A percentile compares a stretch with the other conserved stretches of the same genome.
phyloP scores from a whole-genome alignment of 2,329 filamentous ascomycete species.

The Fusarium subtropicale region DNA sequence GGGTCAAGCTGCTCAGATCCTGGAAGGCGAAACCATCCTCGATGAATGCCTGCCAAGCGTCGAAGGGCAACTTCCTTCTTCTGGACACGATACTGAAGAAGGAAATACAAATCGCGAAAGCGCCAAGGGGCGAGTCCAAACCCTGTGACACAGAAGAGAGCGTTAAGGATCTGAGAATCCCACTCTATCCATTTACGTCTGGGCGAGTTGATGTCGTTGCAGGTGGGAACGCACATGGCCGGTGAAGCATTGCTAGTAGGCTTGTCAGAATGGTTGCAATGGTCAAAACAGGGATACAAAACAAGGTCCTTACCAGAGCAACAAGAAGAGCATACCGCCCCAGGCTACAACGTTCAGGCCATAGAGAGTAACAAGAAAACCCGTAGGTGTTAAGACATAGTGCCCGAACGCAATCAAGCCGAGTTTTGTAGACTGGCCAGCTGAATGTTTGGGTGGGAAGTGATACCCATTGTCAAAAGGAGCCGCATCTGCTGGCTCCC shows the following conservation, averaged over 20 bases:
- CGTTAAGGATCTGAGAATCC: constrained; percentile 82
- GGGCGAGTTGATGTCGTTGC: constrained; percentile 78
- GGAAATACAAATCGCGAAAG: constrained; percentile 81
- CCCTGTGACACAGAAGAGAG: constrained; percentile 86
- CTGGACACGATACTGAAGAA: constrained; percentile 71
- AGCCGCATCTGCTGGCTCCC: constrained; percentile 50
- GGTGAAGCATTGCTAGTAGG: constrained; percentile 56
- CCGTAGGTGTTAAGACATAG: constrained; percentile 79
- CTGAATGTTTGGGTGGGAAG: constrained; percentile 71
- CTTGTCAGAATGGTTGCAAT: constrained; percentile 16
- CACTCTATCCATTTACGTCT: constrained; percentile 88
- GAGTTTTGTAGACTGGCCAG: constrained; percentile 68
- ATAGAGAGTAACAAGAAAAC: constrained; percentile 83
- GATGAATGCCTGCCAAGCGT: constrained; percentile 78
- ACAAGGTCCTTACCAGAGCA: constrained; percentile 72
- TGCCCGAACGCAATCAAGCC: constrained; percentile 73
- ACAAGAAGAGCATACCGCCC: constrained; percentile 90
- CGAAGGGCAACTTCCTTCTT: constrained; percentile 69
- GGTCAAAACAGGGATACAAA: not conserved
- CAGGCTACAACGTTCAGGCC: constrained; percentile 86
- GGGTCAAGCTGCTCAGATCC: constrained; percentile 71
- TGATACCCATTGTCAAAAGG: constrained; percentile 73
- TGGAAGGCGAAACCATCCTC: constrained; percentile 78
- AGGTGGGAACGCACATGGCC: constrained; percentile 77
- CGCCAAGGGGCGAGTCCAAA: constrained; percentile 89